phyloP scores from a whole-genome alignment of 257 asterid genomes.

The Solanum raphanifolium region DNA sequence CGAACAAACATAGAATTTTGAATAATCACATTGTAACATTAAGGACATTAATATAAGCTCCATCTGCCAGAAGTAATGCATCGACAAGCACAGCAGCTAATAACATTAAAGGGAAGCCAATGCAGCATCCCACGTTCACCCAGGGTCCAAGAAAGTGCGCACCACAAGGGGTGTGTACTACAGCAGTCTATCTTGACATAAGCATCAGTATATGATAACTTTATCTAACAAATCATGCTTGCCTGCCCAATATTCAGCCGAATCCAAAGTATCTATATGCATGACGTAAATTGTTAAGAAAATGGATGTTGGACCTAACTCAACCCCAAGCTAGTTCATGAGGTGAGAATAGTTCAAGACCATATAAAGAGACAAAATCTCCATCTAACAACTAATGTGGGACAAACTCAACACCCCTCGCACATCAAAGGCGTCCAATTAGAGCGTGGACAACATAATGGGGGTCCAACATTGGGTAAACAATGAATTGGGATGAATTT shows the following conservation, averaged over 20 bases:
- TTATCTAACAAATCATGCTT: neutral
- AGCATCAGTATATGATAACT: neutral
- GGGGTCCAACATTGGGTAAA: neutral
- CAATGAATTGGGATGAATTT: neutral
- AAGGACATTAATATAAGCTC: neutral
- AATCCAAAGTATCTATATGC: neutral
- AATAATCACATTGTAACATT: neutral
- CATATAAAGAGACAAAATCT: neutral
- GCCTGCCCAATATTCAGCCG: neutral
- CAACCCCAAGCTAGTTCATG: neutral
- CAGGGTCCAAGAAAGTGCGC: neutral
- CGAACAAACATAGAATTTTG: neutral
- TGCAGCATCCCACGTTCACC: neutral
- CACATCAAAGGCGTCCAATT: neutral
- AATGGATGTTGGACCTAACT: neutral
- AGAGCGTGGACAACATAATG: neutral
- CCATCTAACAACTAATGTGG: neutral
- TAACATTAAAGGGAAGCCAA: neutral
- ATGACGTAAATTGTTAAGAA: neutral
- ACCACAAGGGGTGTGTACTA: neutral
- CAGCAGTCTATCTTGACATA: neutral
- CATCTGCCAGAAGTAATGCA: neutral
- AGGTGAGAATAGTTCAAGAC: neutral
- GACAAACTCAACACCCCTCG: neutral
- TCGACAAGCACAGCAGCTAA: neutral